These are phyloP conservation scores for Pichia insulana DNA, from an alignment of 805 yeast genomes.

Conservation along the genomic window DNA sequence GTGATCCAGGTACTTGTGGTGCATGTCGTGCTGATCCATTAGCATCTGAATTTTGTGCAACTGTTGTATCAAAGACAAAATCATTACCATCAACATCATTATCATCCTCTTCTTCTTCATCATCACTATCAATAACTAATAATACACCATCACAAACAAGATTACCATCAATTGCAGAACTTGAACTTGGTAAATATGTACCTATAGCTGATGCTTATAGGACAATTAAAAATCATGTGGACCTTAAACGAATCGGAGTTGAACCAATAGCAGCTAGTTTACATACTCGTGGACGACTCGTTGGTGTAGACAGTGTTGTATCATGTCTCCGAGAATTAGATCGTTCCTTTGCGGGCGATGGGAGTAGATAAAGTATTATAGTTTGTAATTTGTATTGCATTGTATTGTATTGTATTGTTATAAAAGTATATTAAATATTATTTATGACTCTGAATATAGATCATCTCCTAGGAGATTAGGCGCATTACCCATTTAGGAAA, in stretches of 20 bases:
- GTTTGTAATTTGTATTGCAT: too few species aligned
- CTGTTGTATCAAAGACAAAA: conserved; percentile 43
- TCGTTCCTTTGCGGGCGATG: neutral
- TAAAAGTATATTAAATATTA: too few species aligned
- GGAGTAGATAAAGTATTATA: neutral
- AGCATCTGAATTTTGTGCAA: conserved; percentile 82
- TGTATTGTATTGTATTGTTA: too few species aligned
- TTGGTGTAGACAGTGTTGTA: neutral
- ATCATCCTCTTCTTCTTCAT: too few species aligned
- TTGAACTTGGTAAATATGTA: conserved; percentile 3
- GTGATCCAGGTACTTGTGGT: conserved; percentile 79
- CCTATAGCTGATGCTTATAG: neutral
- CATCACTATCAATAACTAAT: too few species aligned
- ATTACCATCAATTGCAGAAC: neutral
- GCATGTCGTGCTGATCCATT: conserved; percentile 83
- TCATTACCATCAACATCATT: neutral
- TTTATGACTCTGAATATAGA: too few species aligned
- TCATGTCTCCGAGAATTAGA: neutral
- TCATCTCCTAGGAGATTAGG: too few species aligned
- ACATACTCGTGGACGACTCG: neutral
- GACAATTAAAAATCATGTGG: neutral
- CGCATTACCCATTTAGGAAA: too few species aligned
- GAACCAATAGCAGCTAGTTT: neutral
- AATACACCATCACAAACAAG: neutral
- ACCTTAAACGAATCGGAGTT: neutral